Conservation (phyloP, 495 filamentous ascomycete species). For the Trichoderma reesei region DNA sequence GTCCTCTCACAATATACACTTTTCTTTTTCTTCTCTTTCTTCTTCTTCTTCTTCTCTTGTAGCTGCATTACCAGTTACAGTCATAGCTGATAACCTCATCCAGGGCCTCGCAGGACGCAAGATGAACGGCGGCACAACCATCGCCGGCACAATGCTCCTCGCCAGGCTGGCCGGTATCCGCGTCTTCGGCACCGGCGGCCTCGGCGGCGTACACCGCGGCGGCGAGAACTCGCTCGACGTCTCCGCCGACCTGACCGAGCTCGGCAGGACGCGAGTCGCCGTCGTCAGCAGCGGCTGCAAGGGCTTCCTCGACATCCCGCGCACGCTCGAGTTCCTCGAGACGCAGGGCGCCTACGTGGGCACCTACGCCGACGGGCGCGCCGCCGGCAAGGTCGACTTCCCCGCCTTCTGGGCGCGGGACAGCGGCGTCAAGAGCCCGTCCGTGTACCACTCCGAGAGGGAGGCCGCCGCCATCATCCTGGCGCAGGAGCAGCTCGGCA, state of each 20-base stretch:
- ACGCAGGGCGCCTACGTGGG: conserved; percentile 81
- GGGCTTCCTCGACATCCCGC: conserved; percentile 85
- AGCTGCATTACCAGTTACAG: neutral
- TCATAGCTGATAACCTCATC: conserved; percentile 7
- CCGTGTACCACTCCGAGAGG: conserved; percentile 56
- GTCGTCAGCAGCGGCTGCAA: conserved; percentile 89
- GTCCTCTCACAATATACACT: neutral
- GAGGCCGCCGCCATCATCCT: conserved; percentile 78
- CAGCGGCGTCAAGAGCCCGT: conserved; percentile 70
- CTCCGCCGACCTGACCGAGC: conserved; percentile 88
- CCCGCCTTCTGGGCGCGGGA: conserved; percentile 86
- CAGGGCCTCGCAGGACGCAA: conserved; percentile 54
- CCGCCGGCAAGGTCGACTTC: conserved; percentile 55
- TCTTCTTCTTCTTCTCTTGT: neutral
- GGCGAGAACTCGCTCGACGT: conserved; percentile 82
- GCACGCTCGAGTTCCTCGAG: conserved; percentile 89
- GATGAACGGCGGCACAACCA: conserved; percentile 83
- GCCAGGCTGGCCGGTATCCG: conserved; percentile 81
- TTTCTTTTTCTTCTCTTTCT: no score
- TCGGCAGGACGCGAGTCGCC: conserved; percentile 82
- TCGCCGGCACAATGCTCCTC: conserved; percentile 86
- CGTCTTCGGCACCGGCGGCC: conserved; percentile 79
- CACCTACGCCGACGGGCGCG: conserved; percentile 75
- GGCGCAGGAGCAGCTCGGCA: conserved; percentile 46
- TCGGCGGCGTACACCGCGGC: conserved; percentile 89